Conservation (phyloP, 371 early-diverging fungal species). For the Gilbertella persicaria region DNA sequence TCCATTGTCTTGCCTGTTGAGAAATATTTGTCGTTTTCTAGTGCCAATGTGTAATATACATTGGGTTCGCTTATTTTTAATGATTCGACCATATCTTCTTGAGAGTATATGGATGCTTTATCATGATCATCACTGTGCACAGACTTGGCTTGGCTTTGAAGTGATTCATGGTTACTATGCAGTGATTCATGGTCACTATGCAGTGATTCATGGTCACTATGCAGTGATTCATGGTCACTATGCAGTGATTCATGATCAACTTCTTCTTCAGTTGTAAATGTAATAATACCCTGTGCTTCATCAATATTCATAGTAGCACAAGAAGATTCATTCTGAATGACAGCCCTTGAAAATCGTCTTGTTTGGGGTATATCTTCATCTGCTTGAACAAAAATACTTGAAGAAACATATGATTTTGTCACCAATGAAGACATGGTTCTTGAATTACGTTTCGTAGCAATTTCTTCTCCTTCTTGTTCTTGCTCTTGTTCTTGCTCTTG, state of each 20-base stretch:
- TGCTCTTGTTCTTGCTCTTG: background rate
- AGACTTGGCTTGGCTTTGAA: too few species aligned
- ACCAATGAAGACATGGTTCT: constrained; percentile 34
- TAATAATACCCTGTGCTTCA: background rate
- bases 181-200: too few species aligned
- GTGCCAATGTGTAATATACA: background rate
- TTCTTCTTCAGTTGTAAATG: background rate
- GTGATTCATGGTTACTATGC: too few species aligned
- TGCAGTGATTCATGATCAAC: background rate
- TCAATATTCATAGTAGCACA: background rate
- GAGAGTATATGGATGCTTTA: too few species aligned
- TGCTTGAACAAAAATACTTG: constrained; percentile 40
- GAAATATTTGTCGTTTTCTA: background rate
- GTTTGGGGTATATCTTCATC: constrained; percentile 6
- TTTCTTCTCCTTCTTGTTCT: background rate
- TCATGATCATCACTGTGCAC: too few species aligned
- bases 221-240: background rate
- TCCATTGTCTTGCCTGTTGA: background rate
- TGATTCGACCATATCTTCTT: background rate
- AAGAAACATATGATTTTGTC: constrained; percentile 38
- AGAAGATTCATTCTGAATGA: too few species aligned
- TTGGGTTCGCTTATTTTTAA: background rate
- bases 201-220: background rate
- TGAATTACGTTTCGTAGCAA: constrained; percentile 17
- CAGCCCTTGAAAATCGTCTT: background rate